A percentile compares a stretch with the other conserved stretches of the same genome.
Conservation (phyloP, 2,329 filamentous ascomycete genomes). For the Verticillium isaacii region DNA sequence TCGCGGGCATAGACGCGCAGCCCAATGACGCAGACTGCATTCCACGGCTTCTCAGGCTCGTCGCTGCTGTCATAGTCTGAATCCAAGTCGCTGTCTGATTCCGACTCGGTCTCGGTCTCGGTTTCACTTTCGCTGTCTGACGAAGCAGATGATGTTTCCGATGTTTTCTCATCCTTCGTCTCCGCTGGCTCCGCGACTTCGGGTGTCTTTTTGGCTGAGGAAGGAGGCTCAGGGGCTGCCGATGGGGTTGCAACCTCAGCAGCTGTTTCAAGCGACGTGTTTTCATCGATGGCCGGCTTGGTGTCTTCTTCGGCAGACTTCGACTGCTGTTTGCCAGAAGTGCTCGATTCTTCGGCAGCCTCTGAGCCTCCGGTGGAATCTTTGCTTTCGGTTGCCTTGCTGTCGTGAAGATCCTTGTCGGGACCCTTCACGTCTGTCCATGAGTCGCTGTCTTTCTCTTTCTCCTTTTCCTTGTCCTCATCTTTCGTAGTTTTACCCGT, state of each 20-base stretch:
- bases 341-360: not conserved
- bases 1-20: slow-evolving; percentile 33
- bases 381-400: too few species aligned
- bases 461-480: slow-evolving; percentile 11
- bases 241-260: not conserved
- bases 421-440: not conserved
- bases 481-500: slow-evolving; percentile 5
- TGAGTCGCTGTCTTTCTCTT: slow-evolving; percentile 13
- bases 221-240: not conserved
- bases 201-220: not conserved
- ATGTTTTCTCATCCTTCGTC: not conserved
- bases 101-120: not conserved
- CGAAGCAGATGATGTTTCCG: not conserved
- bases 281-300: not conserved
- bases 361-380: not conserved
- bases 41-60: slow-evolving; percentile 22
- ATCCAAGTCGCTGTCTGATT: slow-evolving; percentile 5
- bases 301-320: slow-evolving; percentile 3
- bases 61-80: slow-evolving; percentile 6
- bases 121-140: not conserved
- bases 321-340: not conserved
- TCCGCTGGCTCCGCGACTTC: not conserved
- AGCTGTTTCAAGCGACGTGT: not conserved
- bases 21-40: slow-evolving; percentile 35
- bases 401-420: not conserved